These are phyloP conservation scores for Hypoxylon lenormandii DNA, from an alignment of 495 filamentous ascomycete genomes.

Conservation along the genomic window DNA sequence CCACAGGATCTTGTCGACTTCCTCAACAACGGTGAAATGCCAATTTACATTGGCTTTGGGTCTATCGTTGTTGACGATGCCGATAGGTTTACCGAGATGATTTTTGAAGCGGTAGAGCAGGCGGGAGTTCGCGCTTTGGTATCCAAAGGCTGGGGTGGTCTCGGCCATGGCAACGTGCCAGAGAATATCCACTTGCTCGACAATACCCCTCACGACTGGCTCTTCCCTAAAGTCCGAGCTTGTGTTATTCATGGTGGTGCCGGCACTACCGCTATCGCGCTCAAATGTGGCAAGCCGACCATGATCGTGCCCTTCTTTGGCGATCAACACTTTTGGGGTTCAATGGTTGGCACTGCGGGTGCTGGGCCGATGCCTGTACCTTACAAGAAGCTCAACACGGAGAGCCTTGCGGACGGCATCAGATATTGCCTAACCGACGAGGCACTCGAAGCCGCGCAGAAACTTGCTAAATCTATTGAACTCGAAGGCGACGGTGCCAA, in stretches of 20 bases:
- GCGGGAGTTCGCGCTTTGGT: slow-evolving; percentile 73
- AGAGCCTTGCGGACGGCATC: slow-evolving; percentile 76
- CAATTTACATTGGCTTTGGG: slow-evolving; percentile 76
- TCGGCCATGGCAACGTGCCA: slow-evolving; percentile 68
- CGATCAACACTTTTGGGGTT: slow-evolving; percentile 85
- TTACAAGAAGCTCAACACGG: slow-evolving; percentile 73
- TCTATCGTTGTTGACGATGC: slow-evolving; percentile 77
- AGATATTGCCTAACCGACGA: slow-evolving; percentile 71
- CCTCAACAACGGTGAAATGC: slow-evolving; percentile 66
- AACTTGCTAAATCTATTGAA: slow-evolving; percentile 72
- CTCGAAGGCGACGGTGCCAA: slow-evolving; percentile 78
- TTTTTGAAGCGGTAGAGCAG: slow-evolving; percentile 70
- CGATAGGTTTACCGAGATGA: slow-evolving; percentile 69
- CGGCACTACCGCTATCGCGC: slow-evolving; percentile 73
- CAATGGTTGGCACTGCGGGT: slow-evolving; percentile 72
- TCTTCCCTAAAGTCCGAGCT: slow-evolving; percentile 70
- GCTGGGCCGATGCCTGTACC: slow-evolving; percentile 79
- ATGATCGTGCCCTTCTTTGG: slow-evolving; percentile 78
- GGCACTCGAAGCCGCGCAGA: slow-evolving; percentile 66
- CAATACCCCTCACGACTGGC: slow-evolving; percentile 76
- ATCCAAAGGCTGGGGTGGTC: slow-evolving; percentile 74
- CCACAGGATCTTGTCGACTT: slow-evolving; percentile 66
- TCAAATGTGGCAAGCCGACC: slow-evolving; percentile 72
- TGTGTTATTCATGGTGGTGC: slow-evolving; percentile 76
- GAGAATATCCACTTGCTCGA: slow-evolving; percentile 72